Percentiles rank a stretch among this genome's conserved stretches.
These are phyloP conservation scores for Luvunga scandens DNA, from an alignment of 345 rosid species.

Conservation along the genomic window DNA sequence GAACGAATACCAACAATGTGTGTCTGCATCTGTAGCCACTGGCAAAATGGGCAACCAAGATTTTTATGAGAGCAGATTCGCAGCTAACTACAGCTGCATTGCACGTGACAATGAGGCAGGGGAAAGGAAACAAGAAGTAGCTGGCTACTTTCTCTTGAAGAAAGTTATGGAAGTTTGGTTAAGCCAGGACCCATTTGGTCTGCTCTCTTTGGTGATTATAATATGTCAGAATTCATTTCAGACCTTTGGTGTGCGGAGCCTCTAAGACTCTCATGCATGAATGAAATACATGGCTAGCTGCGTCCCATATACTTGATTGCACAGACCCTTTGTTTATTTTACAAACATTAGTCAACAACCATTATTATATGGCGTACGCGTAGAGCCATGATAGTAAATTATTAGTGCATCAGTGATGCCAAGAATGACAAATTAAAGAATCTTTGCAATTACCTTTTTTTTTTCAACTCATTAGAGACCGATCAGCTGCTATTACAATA, in stretches of 20 bases:
- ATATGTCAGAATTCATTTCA: not conserved
- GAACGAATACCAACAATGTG: not conserved
- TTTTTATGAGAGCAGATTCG: not conserved
- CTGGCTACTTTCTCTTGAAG: not conserved
- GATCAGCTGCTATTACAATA: no score
- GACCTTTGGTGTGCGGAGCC: no score
- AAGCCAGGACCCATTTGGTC: not conserved
- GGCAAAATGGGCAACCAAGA: not conserved
- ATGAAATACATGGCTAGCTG: not conserved
- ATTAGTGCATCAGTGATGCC: not conserved
- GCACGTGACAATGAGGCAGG: not conserved
- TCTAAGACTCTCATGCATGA: no score
- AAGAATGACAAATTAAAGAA: not conserved
- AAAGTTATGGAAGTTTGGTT: not conserved
- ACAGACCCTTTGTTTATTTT: not conserved
- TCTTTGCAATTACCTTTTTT: not conserved
- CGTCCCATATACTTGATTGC: not conserved
- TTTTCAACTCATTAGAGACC: not conserved
- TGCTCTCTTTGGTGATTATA: not conserved
- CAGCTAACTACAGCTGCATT: not conserved
- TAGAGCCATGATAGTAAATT: constrained; percentile 1
- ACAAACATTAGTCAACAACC: not conserved
- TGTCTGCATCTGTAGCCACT: no score
- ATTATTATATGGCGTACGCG: not conserved
- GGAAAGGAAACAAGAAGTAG: not conserved